Evolutionary conservation across 306 rosid species (phyloP), one percentile per base, ranked within the genome.

Genomic region (Pyrus betulifolia): DNA sequence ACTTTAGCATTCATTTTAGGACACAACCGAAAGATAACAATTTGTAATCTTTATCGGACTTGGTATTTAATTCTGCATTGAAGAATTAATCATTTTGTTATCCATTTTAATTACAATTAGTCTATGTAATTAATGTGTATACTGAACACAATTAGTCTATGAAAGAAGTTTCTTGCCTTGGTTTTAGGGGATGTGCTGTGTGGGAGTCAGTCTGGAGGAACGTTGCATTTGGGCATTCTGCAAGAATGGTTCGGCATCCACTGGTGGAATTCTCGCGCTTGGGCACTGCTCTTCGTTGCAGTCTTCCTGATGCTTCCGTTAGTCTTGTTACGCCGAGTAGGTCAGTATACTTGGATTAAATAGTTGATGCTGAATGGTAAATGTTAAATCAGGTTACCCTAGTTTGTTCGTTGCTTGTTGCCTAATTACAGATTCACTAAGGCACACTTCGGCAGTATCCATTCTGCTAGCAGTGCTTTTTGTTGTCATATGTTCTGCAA

Each of bases 191-290:
- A 87, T 62, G 88, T 89, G 49, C 68, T 89, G 0, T 85, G 91
- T 62, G 93, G 93, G 46, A 89, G 76, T 57, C 82, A 79, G 46
- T 78, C 74, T 0, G 74, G 78, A 22, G 88, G 86, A 30, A 59
- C 8, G 8, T 54, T 71, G 70, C 91, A 87, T 61, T 67, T 84
- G 30, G 93, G 91, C 4, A 42, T 89, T 64, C 67, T 89, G 17
- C 91, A 89, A 79, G 81, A 89, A 78, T 87, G 91, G 91, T 80
- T 85, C 70, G 93, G 91, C 31, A 38, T 85, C 17, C 86, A 82
- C 14, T 87, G 89, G 93, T 89, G 91, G 91, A 87, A 85, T 51
- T 80, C 88, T 64, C 91, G 93, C 3, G 80, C 84, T 45, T 85
- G 71, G 64, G 86, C 79, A 38, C 88, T 85, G 67, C 91, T 87